Conservation (phyloP, 306 rosid species). For the Medicago truncatula region DNA sequence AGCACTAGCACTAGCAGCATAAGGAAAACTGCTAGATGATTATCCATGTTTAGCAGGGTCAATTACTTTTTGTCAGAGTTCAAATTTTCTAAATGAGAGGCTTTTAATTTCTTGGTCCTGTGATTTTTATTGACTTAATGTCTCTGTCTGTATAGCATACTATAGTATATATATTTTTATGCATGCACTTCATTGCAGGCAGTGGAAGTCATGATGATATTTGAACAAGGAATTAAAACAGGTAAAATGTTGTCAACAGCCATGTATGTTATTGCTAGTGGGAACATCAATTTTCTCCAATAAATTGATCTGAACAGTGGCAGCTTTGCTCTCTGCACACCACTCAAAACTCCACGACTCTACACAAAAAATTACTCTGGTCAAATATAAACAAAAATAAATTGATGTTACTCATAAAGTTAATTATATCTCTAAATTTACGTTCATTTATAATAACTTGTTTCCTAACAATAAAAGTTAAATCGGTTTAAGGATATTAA, state of each 20-base stretch:
- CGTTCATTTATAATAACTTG: too few relatives aligned
- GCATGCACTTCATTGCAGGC: slow-evolving; percentile 36
- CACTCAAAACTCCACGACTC: slow-evolving; percentile 4
- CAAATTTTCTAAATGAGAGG: slow-evolving; percentile 24
- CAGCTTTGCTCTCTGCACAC: slow-evolving; percentile 34
- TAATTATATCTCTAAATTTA: too few relatives aligned
- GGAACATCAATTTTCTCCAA: slow-evolving; percentile 52
- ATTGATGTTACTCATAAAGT: too few relatives aligned
- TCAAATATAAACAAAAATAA: not conserved
- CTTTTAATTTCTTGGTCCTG: not conserved
- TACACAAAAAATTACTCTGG: not conserved
- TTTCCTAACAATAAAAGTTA: too few relatives aligned
- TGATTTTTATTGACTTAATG: not conserved
- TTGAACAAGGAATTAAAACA: not conserved
- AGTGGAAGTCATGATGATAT: slow-evolving; percentile 42
- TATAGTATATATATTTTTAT: not conserved
- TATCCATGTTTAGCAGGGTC: slow-evolving; percentile 11
- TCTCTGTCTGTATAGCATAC: not conserved
- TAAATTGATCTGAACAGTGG: slow-evolving; percentile 25
- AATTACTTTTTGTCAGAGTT: not conserved
- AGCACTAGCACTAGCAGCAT: slow-evolving; percentile 6
- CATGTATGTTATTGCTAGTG: slow-evolving; percentile 35
- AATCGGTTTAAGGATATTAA: too few relatives aligned
- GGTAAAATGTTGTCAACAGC: not conserved
- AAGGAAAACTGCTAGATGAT: not conserved